Conservation (phyloP, 2,329 filamentous ascomycete genomes). For the Thielaviopsis musarum region DNA sequence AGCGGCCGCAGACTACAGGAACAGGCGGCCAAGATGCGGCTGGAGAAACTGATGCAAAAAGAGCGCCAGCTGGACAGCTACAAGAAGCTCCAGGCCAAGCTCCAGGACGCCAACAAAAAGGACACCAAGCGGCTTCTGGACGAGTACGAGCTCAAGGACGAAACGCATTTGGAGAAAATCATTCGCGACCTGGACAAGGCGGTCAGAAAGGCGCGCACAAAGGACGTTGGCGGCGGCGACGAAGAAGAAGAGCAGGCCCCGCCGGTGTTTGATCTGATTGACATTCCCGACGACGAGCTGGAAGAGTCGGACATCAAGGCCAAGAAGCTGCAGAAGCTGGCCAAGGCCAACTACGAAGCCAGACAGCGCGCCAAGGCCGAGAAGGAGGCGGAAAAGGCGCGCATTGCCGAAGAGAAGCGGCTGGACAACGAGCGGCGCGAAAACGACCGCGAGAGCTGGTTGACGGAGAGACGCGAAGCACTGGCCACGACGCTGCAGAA, state of each 20-base stretch:
- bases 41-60: slow-evolving; percentile 90
- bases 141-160: slow-evolving; percentile 81
- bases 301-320: slow-evolving; percentile 84
- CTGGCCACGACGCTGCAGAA: slow-evolving; percentile 55
- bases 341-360: slow-evolving; percentile 91
- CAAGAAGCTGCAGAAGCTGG: slow-evolving; percentile 78
- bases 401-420: slow-evolving; percentile 66
- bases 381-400: slow-evolving; percentile 81
- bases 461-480: slow-evolving; percentile 62
- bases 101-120: slow-evolving; percentile 72
- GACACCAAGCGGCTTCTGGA: slow-evolving; percentile 76
- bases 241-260: slow-evolving; percentile 67
- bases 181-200: slow-evolving; percentile 83
- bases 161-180: slow-evolving; percentile 65
- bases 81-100: slow-evolving; percentile 58
- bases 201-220: slow-evolving; percentile 78
- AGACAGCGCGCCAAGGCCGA: slow-evolving; percentile 87
- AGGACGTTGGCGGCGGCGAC: slow-evolving; percentile 67
- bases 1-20: slow-evolving; percentile 82
- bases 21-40: slow-evolving; percentile 90
- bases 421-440: slow-evolving; percentile 70
- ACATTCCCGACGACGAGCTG: slow-evolving; percentile 78
- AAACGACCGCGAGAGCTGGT: slow-evolving; percentile 72
- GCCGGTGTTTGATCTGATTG: slow-evolving; percentile 75
- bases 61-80: slow-evolving; percentile 93